Conservation (phyloP, 2,329 filamentous ascomycete species). For the Ophiosphaerella korrae region DNA sequence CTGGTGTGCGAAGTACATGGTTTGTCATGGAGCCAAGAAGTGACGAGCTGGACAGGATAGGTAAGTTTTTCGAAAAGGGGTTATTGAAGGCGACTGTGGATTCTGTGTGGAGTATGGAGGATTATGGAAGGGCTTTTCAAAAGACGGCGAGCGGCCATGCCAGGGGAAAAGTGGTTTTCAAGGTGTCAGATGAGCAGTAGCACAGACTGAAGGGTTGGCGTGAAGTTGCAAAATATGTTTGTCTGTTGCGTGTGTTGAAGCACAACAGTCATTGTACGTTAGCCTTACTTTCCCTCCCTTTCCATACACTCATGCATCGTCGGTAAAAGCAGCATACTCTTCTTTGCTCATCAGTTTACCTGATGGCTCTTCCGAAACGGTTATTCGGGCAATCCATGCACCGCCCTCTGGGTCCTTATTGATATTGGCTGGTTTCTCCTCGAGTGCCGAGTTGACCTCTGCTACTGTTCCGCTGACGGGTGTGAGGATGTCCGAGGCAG, state of each 20-base stretch:
- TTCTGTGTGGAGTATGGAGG: constrained; percentile 50
- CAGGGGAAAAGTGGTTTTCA: constrained; percentile 51
- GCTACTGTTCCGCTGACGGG: constrained; percentile 79
- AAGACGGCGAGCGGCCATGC: constrained; percentile 48
- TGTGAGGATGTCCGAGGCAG: constrained; percentile 94
- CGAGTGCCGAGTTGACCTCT: constrained; percentile 73
- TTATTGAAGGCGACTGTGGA: constrained; percentile 47
- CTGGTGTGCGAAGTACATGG: constrained; percentile 46
- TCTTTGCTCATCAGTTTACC: constrained; percentile 72
- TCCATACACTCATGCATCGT: constrained; percentile 44
- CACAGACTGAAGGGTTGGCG: background rate
- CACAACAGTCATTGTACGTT: background rate
- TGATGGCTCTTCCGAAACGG: constrained; percentile 70
- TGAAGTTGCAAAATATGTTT: background rate
- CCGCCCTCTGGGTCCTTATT: constrained; percentile 89
- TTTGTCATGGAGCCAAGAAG: constrained; percentile 52
- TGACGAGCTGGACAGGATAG: constrained; percentile 46
- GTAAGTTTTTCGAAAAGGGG: constrained; percentile 48
- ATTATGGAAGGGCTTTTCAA: constrained; percentile 49
- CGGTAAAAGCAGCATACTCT: constrained; percentile 78
- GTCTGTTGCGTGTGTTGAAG: background rate
- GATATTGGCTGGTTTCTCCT: constrained; percentile 84
- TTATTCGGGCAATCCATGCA: constrained; percentile 91
- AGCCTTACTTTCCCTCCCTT: background rate
- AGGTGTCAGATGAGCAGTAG: constrained; percentile 11